Conservation (phyloP, 257 asterid species). For the Verbascum thapsus region DNA sequence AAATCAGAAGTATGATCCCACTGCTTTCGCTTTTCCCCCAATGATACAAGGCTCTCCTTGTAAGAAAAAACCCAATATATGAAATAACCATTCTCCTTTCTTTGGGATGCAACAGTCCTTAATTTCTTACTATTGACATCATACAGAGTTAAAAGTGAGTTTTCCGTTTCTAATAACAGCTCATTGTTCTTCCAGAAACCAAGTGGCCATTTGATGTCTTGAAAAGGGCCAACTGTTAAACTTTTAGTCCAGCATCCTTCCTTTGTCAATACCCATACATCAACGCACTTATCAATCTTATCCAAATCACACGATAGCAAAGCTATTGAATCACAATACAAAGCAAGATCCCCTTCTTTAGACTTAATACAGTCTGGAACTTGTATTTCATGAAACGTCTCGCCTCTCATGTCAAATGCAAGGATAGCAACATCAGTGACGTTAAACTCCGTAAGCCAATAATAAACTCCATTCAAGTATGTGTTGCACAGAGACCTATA, state of each 20-base stretch:
- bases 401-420: slow-evolving; percentile 43
- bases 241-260: slow-evolving; percentile 43
- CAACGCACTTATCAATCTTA: slow-evolving; percentile 23
- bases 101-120: slow-evolving; percentile 27
- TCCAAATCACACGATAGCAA: slow-evolving; percentile 36
- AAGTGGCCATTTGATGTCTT: slow-evolving; percentile 42
- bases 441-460: slow-evolving; percentile 41
- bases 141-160: slow-evolving; percentile 27
- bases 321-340: slow-evolving; percentile 42
- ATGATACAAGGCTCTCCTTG: slow-evolving; percentile 48
- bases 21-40: slow-evolving; percentile 29
- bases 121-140: slow-evolving; percentile 28
- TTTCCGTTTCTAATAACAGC: slow-evolving; percentile 37
- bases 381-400: slow-evolving; percentile 36
- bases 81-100: slow-evolving; percentile 30
- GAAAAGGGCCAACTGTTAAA: slow-evolving; percentile 37
- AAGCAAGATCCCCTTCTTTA: slow-evolving; percentile 39
- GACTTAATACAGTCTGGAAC: slow-evolving; percentile 33
- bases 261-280: slow-evolving; percentile 46
- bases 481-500: slow-evolving; percentile 40
- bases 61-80: slow-evolving; percentile 40
- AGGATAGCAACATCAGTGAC: slow-evolving; percentile 32
- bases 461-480: slow-evolving; percentile 48
- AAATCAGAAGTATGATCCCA: slow-evolving; percentile 43
- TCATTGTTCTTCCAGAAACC: slow-evolving; percentile 47